A percentile compares a stretch with the other conserved stretches of the same genome.
phyloP scores from a whole-genome alignment of 106 monocot genomes.

The Alisma plantagoaquatica region DNA sequence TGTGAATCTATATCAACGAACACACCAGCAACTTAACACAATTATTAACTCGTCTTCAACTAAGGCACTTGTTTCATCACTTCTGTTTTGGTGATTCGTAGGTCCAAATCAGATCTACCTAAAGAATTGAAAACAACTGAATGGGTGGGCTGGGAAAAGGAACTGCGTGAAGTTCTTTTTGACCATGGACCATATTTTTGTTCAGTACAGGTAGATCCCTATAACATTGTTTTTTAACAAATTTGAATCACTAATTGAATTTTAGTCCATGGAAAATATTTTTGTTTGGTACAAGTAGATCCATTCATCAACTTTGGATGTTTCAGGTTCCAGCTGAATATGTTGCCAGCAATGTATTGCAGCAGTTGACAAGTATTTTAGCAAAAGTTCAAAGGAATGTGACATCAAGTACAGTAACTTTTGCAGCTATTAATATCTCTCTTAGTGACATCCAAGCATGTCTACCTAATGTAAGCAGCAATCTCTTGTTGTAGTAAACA shows the following conservation, averaged over 20 bases:
- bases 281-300: too few relatives aligned
- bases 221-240: too few relatives aligned
- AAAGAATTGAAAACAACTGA: too few relatives aligned
- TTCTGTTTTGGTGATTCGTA: too few relatives aligned
- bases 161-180: constrained; percentile 41
- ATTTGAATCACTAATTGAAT: background rate
- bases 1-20: too few relatives aligned
- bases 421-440: constrained; percentile 81
- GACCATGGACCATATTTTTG: constrained; percentile 64
- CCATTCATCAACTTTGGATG: background rate
- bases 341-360: constrained; percentile 58
- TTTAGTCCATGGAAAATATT: too few relatives aligned
- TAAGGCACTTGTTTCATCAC: too few relatives aligned
- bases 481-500: too few relatives aligned
- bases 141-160: constrained; percentile 87
- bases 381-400: constrained; percentile 44
- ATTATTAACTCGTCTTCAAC: too few relatives aligned
- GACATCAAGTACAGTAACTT: constrained; percentile 77
- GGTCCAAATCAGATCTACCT: too few relatives aligned
- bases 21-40: too few relatives aligned
- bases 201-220: constrained; percentile 66
- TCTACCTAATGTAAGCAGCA: constrained; percentile 59
- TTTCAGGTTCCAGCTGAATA: constrained; percentile 76
- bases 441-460: constrained; percentile 28
- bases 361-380: constrained; percentile 63